A percentile compares a stretch with the other conserved stretches of the same genome.
phyloP scores from a whole-genome alignment of 331 rosid genomes.

The Malus hybrid region DNA sequence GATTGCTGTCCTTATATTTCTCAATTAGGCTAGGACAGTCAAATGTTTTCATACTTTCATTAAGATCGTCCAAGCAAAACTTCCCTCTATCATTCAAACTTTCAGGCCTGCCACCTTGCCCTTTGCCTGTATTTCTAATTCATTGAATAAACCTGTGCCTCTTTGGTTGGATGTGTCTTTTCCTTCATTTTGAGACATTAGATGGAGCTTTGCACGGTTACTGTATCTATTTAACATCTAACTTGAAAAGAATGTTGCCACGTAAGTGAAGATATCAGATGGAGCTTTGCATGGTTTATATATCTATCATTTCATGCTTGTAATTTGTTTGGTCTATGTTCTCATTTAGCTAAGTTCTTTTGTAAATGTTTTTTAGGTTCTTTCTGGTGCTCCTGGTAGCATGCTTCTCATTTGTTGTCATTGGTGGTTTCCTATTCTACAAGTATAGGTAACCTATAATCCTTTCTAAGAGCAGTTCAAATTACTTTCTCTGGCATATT shows the following conservation, averaged over 20 bases:
- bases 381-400: conserved; percentile 67
- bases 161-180: conserved; percentile 70
- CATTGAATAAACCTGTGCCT: conserved; percentile 70
- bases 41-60: conserved; percentile 27
- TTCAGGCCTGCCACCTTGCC: conserved; percentile 48
- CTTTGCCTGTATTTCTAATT: conserved; percentile 68
- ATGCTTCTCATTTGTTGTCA: conserved; percentile 68
- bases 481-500: background rate
- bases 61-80: conserved; percentile 30
- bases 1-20: conserved; percentile 39
- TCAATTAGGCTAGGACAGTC: conserved; percentile 36
- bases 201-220: conserved; percentile 67
- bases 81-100: conserved; percentile 42
- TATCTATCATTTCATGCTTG: background rate
- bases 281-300: background rate
- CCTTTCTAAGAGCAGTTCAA: background rate
- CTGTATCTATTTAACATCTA: conserved; percentile 73
- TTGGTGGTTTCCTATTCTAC: conserved; percentile 87
- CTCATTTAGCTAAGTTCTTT: background rate
- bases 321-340: background rate
- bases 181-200: conserved; percentile 62
- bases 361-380: conserved; percentile 52
- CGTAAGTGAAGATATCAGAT: conserved; percentile 49
- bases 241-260: conserved; percentile 83
- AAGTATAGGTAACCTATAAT: conserved; percentile 57